phyloP scores from a whole-genome alignment of 148 eudicot species.

The Fagopyrum tataricum region DNA sequence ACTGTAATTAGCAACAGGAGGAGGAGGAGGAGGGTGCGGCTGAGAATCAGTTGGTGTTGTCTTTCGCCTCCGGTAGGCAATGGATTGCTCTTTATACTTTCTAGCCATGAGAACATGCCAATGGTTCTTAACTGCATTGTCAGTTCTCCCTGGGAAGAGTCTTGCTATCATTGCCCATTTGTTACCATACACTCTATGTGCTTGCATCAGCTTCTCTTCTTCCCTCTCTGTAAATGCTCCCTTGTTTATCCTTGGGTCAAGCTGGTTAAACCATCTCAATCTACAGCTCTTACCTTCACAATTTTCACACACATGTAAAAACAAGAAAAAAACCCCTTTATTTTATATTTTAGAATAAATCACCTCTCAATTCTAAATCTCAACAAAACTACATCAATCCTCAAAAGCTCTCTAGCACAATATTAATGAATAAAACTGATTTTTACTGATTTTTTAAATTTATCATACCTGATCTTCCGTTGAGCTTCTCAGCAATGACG shows the following conservation, averaged over 20 bases:
- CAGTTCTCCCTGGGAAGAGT: slow-evolving; percentile 79
- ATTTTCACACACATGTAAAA: no score
- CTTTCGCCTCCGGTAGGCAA: slow-evolving; percentile 42
- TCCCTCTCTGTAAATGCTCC: slow-evolving; percentile 76
- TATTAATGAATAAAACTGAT: no score
- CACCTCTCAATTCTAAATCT: no score
- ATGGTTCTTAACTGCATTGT: slow-evolving; percentile 89
- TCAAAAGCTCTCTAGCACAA: no score
- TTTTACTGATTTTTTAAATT: no score
- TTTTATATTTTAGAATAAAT: no score
- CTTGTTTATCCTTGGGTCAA: slow-evolving; percentile 80
- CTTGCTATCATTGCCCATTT: slow-evolving; percentile 88
- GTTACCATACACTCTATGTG: slow-evolving; percentile 75
- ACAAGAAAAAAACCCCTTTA: background rate
- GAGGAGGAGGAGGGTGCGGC: background rate
- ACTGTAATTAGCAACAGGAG: background rate
- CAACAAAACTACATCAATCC: no score
- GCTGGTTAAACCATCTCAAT: slow-evolving; percentile 86
- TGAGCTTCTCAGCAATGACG: slow-evolving; percentile 70
- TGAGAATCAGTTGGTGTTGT: no score
- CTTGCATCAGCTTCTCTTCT: slow-evolving; percentile 66
- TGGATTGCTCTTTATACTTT: slow-evolving; percentile 61
- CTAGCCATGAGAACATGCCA: slow-evolving; percentile 95
- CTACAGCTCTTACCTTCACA: slow-evolving; percentile 75
- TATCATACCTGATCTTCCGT: slow-evolving; percentile 69